phyloP scores from a whole-genome alignment of 345 rosid species.

The Salix brachista region DNA sequence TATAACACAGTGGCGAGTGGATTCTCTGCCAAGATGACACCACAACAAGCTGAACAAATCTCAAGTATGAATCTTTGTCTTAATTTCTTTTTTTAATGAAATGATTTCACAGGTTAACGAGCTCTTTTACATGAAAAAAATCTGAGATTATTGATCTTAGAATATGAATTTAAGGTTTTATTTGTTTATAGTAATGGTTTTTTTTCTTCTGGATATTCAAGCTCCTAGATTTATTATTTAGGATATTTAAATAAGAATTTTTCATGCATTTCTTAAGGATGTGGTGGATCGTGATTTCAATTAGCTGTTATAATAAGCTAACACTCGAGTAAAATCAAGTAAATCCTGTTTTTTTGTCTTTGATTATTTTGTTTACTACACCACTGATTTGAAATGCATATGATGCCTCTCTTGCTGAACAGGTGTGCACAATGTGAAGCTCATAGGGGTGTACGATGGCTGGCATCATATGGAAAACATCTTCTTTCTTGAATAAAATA shows the following conservation, averaged over 20 bases:
- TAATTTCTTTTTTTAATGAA: too few species aligned
- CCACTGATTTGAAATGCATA: neutral
- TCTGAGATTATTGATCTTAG: neutral
- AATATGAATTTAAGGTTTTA: neutral
- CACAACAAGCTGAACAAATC: slow-evolving; percentile 62
- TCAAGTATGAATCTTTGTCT: slow-evolving; percentile 41
- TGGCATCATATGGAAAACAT: too few species aligned
- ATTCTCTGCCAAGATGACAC: slow-evolving; percentile 85
- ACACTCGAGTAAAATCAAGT: neutral
- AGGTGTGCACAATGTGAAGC: too few species aligned
- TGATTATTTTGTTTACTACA: too few species aligned
- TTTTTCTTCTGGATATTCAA: neutral
- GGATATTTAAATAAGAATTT: neutral
- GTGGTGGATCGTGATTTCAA: neutral
- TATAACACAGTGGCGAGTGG: slow-evolving; percentile 83
- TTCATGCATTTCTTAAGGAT: neutral
- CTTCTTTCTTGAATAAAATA: too few species aligned
- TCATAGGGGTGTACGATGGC: neutral
- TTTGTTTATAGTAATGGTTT: too few species aligned
- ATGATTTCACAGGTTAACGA: neutral
- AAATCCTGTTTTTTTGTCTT: neutral
- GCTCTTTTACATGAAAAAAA: neutral
- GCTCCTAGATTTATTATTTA: neutral
- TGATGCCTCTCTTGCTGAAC: neutral
- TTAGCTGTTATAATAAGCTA: neutral